Evolutionary conservation across 306 rosid species (phyloP).

Genomic region (Lablab purpureus): DNA sequence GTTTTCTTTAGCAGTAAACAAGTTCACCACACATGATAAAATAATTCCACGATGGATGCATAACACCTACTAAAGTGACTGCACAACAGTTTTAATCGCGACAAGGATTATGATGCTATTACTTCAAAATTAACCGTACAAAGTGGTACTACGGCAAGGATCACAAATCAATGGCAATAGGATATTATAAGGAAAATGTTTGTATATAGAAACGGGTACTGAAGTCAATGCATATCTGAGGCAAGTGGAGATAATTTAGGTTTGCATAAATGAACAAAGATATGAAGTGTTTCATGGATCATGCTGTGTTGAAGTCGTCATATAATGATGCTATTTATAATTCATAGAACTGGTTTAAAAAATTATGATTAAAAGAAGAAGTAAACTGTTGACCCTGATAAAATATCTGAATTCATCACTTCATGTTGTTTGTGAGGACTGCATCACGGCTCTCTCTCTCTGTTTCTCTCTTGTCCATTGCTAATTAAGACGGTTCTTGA

Average conservation of each 20-base stretch:
- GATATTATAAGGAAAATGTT: constrained; percentile 2
- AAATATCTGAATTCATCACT: constrained; percentile 1
- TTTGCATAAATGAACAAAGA: not conserved
- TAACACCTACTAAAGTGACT: not conserved
- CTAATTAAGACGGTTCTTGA: too few species aligned
- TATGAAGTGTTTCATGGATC: not conserved
- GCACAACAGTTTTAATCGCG: not conserved
- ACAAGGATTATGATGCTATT: not conserved
- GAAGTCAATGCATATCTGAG: not conserved
- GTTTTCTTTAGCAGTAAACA: not conserved
- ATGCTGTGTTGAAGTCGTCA: too few species aligned
- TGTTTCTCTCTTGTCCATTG: too few species aligned
- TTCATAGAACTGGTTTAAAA: not conserved
- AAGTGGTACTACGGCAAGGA: constrained; percentile 27
- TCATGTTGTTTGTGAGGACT: not conserved
- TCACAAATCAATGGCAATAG: not conserved
- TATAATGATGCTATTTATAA: too few species aligned
- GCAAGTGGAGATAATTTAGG: not conserved
- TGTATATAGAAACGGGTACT: not conserved
- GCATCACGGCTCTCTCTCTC: not conserved
- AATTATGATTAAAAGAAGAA: not conserved
- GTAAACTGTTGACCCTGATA: not conserved
- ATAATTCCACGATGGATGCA: not conserved
- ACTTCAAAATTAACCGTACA: constrained; percentile 3
- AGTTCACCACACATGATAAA: not conserved